Evolutionary conservation across 176 grass and related monocot genomes (phyloP), one percentile per base, ranked within the genome.

Genomic region (Chloris gayana): DNA sequence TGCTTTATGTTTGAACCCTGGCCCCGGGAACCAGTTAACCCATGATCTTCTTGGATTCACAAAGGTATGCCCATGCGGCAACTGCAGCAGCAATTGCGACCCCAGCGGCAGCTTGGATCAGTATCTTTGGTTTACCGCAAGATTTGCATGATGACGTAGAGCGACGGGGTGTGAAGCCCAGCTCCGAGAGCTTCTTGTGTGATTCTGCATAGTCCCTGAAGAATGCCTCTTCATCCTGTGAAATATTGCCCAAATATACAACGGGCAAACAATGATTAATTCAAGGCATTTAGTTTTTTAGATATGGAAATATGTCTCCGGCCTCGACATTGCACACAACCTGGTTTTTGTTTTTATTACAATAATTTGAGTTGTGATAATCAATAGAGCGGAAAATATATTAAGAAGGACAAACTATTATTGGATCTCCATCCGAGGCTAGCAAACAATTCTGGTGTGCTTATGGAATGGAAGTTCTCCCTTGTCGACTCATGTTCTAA

Each of bases 121-220:
- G 51, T 8, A 76, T 59, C 41, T 76, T 89, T 0, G 41, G 29
- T 31, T 54, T 64, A 14, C 32, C 53, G 12, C 69, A 47, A 5
- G 69, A 61, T 31, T 60, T 85, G 47, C 47, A 41, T 0, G 70
- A 51, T 0, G 33, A 0, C 0, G 33, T 1, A 59, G 73, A 77
- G 2, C 70, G 76, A 74, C 81, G 74, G 21, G 91, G 88, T 5
- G 76, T 88, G 76, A 93, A 93, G 4, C 88, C 88, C 7, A 93
- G 82, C 80, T 90, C 88, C 0, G 88, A 93, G 18, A 93, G 88
- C 57, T 90, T 88, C 79, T 90, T 90, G 82, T 93, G 88, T 7
- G 85, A 85, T 69, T 90, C 74, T 0, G 88, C 88, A 0, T 93
- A 93, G 14, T 93, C 88, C 64, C 56, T 85, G 42, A 93, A 93